Evolutionary conservation across 139 green algal genomes (phyloP), one percentile per base, ranked within the genome.

Genomic region (Spirogloea muscicola): DNA sequence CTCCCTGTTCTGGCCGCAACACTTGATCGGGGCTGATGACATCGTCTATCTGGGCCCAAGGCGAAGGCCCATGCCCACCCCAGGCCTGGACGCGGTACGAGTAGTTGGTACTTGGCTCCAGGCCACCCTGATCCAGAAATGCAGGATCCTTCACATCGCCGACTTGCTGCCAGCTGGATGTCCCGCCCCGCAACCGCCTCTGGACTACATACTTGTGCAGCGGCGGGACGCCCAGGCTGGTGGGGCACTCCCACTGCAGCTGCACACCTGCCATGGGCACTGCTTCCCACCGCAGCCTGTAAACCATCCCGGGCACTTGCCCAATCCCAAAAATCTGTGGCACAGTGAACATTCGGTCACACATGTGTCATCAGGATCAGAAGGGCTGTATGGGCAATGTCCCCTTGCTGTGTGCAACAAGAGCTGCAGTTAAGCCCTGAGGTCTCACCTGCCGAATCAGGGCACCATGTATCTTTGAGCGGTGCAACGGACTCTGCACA

Each of bases 171-270:
- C 67, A 76, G n/a, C n/a, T n/a, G n/a, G n/a, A n/a, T n/a, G n/a
- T n/a, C n/a, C n/a, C n/a, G n/a, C n/a, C n/a, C n/a, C n/a, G n/a
- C n/a, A n/a, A 51, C 16, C 67, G 67, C 16, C 61, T 21, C 62
- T 79, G 60, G 13, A 79, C 67, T 31, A 79, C 29, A 41, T 79
- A 80, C 60, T 80, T 80, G 61, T 80, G 72, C 6, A 80, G 40
- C 34, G 62, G 72, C 41, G 72, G 72, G 18, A 65, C 33, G 0
- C 72, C 72, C 1, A 48, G 13, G 13, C 31, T 77, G 44, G 21
- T 42, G 25, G 72, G 72, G 21, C 36, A 40, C 25, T 80, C 63
- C 72, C 72, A 80, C 38, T 80, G 61, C 18, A 80, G 18, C 31
- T 37, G 16, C 36, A 80, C n/a, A 51, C 43, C 10, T 16, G 43